These are phyloP conservation scores for Cystobasidiaceae sp. DNA, from an alignment of 1,284 basidiomycete genomes.

Conservation along the genomic window DNA sequence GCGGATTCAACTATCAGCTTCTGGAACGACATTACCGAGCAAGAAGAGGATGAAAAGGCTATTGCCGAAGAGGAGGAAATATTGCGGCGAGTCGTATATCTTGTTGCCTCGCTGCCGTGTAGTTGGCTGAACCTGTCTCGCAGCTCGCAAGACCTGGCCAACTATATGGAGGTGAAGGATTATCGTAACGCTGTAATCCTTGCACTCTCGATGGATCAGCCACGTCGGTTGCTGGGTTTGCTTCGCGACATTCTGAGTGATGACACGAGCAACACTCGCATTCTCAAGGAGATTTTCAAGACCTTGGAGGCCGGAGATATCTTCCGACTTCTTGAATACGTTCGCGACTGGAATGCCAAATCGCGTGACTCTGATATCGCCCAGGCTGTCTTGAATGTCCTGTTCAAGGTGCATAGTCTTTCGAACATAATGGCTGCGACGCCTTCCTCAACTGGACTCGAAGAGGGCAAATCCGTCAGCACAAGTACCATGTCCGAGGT, in stretches of 20 bases:
- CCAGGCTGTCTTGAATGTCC: constrained; percentile 74
- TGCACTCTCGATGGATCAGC: constrained; percentile 86
- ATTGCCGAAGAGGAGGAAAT: constrained; percentile 64
- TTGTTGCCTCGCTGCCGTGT: no score
- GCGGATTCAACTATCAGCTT: constrained; percentile 90
- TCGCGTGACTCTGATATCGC: constrained; percentile 80
- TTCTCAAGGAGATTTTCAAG: constrained; percentile 57
- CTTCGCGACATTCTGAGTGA: constrained; percentile 52
- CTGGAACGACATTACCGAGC: constrained; percentile 87
- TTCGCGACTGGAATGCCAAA: constrained; percentile 89
- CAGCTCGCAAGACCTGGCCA: constrained; percentile 92
- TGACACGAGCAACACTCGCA: background rate
- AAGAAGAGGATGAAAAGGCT: constrained; percentile 67
- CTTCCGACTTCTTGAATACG: constrained; percentile 71
- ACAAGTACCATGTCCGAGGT: constrained; percentile 53
- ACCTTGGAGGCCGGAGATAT: constrained; percentile 68
- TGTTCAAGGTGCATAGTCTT: constrained; percentile 52
- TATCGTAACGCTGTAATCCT: constrained; percentile 86
- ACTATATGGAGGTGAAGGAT: constrained; percentile 80
- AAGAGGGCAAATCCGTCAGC: background rate
- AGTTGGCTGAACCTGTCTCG: constrained; percentile 5
- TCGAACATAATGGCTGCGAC: constrained; percentile 11
- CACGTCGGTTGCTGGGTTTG: constrained; percentile 74
- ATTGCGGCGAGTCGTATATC: constrained; percentile 60
- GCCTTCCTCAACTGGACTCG: background rate